Evolutionary conservation across 202 grass and related monocot species (phyloP).

Genomic region (Musa balbisiana): DNA sequence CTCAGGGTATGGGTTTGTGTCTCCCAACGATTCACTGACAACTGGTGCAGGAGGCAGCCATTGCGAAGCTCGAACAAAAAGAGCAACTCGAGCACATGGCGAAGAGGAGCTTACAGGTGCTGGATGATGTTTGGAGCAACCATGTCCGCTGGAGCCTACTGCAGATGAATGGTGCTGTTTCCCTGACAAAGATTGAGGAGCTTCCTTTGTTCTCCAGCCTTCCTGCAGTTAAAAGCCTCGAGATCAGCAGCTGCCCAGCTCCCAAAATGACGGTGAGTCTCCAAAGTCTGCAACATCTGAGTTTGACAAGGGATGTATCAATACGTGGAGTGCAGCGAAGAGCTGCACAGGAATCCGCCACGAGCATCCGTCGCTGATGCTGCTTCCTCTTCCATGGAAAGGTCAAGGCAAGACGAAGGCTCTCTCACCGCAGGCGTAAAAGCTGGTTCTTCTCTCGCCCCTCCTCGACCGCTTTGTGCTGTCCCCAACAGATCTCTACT

Average conservation of each 20-base stretch:
- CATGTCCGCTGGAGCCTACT: not conserved
- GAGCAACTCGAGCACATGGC: constrained; percentile 33
- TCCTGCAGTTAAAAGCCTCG: constrained; percentile 52
- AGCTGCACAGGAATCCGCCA: too few species aligned
- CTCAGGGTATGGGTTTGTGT: constrained; percentile 46
- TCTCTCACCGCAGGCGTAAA: not conserved
- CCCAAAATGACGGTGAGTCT: constrained; percentile 33
- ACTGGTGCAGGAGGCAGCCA: constrained; percentile 23
- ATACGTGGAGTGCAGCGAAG: not conserved
- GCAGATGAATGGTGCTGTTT: constrained; percentile 43
- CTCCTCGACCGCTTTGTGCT: not conserved
- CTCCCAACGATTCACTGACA: constrained; percentile 34
- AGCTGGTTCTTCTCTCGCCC: not conserved
- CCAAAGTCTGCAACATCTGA: constrained; percentile 32
- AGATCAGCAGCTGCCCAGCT: constrained; percentile 46
- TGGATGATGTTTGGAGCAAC: constrained; percentile 49
- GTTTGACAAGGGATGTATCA: constrained; percentile 4
- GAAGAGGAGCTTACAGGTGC: constrained; percentile 34
- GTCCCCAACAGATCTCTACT: not conserved
- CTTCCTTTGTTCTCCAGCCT: constrained; percentile 38
- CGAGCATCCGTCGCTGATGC: too few species aligned
- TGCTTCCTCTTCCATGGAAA: not conserved
- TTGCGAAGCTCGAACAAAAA: constrained; percentile 16
- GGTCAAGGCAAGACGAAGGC: not conserved
- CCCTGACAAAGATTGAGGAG: constrained; percentile 40